Percentiles rank a stretch among this genome's conserved stretches.
Evolutionary conservation across 2,329 filamentous ascomycete genomes (phyloP).

Genomic region (Fusarium sp.): DNA sequence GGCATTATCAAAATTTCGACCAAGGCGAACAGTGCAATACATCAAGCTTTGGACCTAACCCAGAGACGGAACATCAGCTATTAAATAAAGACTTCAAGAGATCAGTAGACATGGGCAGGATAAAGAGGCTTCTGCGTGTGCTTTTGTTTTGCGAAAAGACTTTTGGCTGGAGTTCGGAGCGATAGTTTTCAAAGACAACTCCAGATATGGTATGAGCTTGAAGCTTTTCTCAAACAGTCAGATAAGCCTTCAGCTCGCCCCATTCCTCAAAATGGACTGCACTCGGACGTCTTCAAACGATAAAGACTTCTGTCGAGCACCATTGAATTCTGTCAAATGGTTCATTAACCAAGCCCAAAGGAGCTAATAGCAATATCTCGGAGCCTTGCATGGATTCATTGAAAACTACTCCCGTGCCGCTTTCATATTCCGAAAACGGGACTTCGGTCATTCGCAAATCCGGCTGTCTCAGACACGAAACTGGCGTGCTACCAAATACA

Average conservation of each 20-base stretch:
- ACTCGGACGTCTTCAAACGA: neutral
- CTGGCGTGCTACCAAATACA: neutral
- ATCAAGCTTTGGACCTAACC: too few relatives aligned
- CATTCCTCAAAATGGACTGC: neutral
- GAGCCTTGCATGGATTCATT: neutral
- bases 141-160: too few relatives aligned
- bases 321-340: too few relatives aligned
- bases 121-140: too few relatives aligned
- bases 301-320: neutral
- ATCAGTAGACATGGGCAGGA: too few relatives aligned
- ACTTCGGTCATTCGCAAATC: neutral
- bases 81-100: too few relatives aligned
- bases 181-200: too few relatives aligned
- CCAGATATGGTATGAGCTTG: too few relatives aligned
- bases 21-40: too few relatives aligned
- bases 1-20: too few relatives aligned
- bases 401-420: neutral
- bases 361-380: neutral
- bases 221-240: neutral
- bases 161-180: too few relatives aligned
- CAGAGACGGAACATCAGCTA: too few relatives aligned
- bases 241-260: neutral
- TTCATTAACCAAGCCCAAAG: neutral
- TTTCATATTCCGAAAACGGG: neutral
- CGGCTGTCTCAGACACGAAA: neutral